These are phyloP conservation scores for Saturnispora bothae DNA, from an alignment of 805 yeast species.

Conservation along the genomic window DNA sequence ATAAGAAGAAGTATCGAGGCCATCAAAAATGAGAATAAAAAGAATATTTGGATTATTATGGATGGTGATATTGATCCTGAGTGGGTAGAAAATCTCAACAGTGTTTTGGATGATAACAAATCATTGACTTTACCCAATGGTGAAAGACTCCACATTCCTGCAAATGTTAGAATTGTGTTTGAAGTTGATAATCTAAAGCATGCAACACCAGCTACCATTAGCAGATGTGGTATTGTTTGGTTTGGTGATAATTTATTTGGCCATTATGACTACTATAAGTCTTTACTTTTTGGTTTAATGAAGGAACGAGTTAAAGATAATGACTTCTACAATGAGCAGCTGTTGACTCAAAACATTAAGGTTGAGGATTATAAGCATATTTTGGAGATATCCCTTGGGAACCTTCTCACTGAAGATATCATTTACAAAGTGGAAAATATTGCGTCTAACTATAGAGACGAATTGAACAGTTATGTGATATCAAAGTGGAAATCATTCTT, in stretches of 20 bases:
- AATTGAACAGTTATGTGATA: neutral
- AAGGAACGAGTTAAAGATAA: constrained; percentile 12
- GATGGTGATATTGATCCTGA: constrained; percentile 92
- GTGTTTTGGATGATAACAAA: constrained; percentile 83
- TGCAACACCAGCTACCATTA: constrained; percentile 86
- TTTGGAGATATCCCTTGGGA: constrained; percentile 5
- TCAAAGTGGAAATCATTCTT: constrained; percentile 25
- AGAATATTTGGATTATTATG: constrained; percentile 65
- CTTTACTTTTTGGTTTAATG: constrained; percentile 12
- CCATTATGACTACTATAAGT: constrained; percentile 9
- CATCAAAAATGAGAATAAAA: constrained; percentile 45
- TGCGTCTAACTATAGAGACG: neutral
- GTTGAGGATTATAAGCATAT: constrained; percentile 3
- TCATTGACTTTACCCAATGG: constrained; percentile 80
- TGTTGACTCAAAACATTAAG: constrained; percentile 1
- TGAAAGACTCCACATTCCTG: constrained; percentile 63
- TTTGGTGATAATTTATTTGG: constrained; percentile 30
- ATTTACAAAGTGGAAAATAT: neutral
- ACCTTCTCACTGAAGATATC: neutral
- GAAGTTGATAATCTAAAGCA: constrained; percentile 58
- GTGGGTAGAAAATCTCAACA: constrained; percentile 86
- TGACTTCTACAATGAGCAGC: constrained; percentile 1
- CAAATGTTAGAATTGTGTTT: constrained; percentile 55
- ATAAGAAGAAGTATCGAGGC: constrained; percentile 49
- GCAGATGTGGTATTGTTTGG: constrained; percentile 87